Percentiles rank a stretch among this genome's conserved stretches.
phyloP scores from a whole-genome alignment of 2,329 filamentous ascomycete genomes.

The Atkinsonella texensis region DNA sequence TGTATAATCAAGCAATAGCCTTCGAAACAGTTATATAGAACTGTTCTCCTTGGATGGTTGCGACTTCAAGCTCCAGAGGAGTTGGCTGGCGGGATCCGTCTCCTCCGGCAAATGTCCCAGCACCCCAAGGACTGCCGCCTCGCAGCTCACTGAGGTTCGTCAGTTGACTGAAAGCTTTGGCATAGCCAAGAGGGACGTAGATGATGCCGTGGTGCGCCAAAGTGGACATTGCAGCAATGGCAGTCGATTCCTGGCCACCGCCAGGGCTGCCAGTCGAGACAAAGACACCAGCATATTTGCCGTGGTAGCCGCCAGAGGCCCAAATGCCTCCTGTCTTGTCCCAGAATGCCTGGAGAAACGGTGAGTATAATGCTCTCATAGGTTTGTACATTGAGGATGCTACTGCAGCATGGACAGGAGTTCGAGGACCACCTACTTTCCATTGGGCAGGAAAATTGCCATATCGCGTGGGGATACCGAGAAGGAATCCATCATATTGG shows the following conservation, averaged over 20 bases:
- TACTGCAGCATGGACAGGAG: no score
- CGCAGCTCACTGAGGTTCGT: constrained; percentile 66
- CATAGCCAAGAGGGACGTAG: constrained; percentile 92
- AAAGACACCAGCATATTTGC: constrained; percentile 89
- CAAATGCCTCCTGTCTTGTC: constrained; percentile 83
- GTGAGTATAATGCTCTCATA: neutral
- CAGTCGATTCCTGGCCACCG: constrained; percentile 88
- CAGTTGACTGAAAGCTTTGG: constrained; percentile 60
- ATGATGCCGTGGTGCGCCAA: constrained; percentile 88
- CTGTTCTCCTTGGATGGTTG: constrained; percentile 67
- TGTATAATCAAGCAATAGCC: constrained; percentile 69
- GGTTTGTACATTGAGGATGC: neutral
- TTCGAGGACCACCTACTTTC: constrained; percentile 40
- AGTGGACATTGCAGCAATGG: constrained; percentile 69
- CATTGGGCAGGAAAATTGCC: constrained; percentile 96
- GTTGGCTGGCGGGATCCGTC: constrained; percentile 80
- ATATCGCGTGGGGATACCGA: constrained; percentile 91
- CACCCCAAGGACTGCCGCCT: constrained; percentile 85
- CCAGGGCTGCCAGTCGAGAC: constrained; percentile 73
- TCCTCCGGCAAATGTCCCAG: constrained; percentile 69
- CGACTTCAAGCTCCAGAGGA: constrained; percentile 64
- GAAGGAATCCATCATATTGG: constrained; percentile 75
- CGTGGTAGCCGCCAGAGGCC: constrained; percentile 62
- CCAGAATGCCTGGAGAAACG: constrained; percentile 50
- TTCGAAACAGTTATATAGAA: constrained; percentile 73